Conservation (phyloP, 163 green algal genomes). For the Prototheca wickerhamii region DNA sequence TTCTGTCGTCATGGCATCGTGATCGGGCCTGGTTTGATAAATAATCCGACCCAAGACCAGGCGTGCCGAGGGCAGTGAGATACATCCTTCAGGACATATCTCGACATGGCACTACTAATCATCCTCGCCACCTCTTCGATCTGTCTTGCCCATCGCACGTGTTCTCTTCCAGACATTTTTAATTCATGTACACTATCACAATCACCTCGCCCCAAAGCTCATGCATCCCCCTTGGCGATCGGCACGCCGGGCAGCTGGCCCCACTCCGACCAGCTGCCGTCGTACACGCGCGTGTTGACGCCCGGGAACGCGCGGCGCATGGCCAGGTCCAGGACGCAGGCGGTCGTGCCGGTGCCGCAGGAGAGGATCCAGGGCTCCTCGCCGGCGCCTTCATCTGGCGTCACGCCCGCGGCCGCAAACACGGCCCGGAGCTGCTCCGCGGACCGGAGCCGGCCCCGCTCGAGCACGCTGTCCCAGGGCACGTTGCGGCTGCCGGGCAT, state of each 20-base stretch:
- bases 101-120: no score
- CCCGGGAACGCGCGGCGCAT: conserved; percentile 28
- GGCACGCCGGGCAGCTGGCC: conserved; percentile 48
- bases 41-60: no score
- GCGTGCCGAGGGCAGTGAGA: no score
- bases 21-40: no score
- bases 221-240: conserved; percentile 7
- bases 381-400: no score
- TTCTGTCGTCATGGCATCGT: no score
- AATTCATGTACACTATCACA: not conserved
- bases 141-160: no score
- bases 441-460: conserved; percentile 37
- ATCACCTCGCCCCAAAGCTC: not conserved
- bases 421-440: conserved; percentile 44
- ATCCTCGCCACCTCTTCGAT: no score
- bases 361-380: conserved; percentile 32
- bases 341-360: conserved; percentile 88
- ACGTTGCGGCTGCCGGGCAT: conserved; percentile 79
- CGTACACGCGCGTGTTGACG: conserved; percentile 70
- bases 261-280: conserved; percentile 96
- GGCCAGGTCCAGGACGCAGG: conserved; percentile 81
- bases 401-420: conserved; percentile 60
- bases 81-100: no score
- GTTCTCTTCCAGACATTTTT: not conserved
- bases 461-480: conserved; percentile 59